Evolutionary conservation across 2,329 filamentous ascomycete species (phyloP), one percentile per base, ranked within the genome.

Genomic region (Fusarium fracticaudum): DNA sequence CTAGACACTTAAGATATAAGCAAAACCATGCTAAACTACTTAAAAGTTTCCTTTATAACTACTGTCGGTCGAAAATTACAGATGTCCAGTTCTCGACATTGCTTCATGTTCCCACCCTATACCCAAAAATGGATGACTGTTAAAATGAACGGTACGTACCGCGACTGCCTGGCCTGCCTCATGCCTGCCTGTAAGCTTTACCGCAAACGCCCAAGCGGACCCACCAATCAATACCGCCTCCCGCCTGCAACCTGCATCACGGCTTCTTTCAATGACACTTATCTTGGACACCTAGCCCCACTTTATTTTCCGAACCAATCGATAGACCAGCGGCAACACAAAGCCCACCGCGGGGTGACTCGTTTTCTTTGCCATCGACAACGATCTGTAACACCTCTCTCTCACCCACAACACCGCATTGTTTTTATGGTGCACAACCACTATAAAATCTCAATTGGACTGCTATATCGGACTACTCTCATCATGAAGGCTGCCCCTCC

Each of bases 281-380:
- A 66, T 72, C 64, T 58, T 57, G 31, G 26, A 17, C 15, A 20
- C n/a, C 11, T 35, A 48, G 45, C 44, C 55, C 72, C 68, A 63
- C 67, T 41, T 24, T 22, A 29, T 24, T 18, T 48, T 24, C 43
- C 44, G 35, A 41, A 26, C 72, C 72, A 74, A 75, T 74, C 68
- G 47, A 69, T 20, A 59, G 24, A 53, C 43, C 20, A 41, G 48
- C 37, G 43, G 26, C 55, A 64, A 51, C 35, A 26, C 35, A 64
- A 57, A 53, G 51, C 41, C 54, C 43, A 50, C 53, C 55, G 67
- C 67, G 68, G 72, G 72, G 72, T 74, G 72, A 74, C 72, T 72
- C 72, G 59, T 69, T 65, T 63, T 68, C 31, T 71, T 68, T 65
- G 63, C 67, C 67, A 69, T 72, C 50, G n/a, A 37, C 37, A 55